Conservation (phyloP, 2,329 filamentous ascomycete species). For the Cercospora janseana region DNA sequence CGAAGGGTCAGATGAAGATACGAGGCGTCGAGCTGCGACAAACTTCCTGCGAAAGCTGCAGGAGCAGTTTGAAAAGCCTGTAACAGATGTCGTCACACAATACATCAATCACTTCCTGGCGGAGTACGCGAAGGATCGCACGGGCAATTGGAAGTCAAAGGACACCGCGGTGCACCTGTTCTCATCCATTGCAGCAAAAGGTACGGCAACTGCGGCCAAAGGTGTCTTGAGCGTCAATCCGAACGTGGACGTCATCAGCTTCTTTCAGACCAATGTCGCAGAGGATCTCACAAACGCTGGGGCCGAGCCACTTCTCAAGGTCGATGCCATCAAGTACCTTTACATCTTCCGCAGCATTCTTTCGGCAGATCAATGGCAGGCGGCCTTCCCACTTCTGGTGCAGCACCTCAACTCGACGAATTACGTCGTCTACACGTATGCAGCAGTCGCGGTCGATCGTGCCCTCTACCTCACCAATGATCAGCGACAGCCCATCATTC, state of each 20-base stretch:
- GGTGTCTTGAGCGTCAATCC: conserved; percentile 85
- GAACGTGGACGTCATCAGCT: conserved; percentile 78
- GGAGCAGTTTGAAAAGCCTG: conserved; percentile 79
- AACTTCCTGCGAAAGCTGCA: conserved; percentile 90
- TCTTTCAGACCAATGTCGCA: conserved; percentile 90
- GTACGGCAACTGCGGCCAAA: conserved; percentile 78
- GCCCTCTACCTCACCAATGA: conserved; percentile 80
- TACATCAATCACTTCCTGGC: conserved; percentile 84
- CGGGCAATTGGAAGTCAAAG: conserved; percentile 88
- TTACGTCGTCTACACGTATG: conserved; percentile 97
- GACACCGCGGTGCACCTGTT: conserved; percentile 98
- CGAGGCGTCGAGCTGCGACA: conserved; percentile 83
- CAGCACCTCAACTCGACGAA: conserved; percentile 86
- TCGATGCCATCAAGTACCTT: conserved; percentile 96
- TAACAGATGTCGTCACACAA: conserved; percentile 80
- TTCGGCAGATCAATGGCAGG: conserved; percentile 86
- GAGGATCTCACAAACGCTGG: conserved; percentile 74
- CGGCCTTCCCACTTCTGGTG: conserved; percentile 83
- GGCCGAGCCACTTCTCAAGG: conserved; percentile 83
- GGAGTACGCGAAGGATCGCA: conserved; percentile 66
- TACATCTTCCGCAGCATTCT: conserved; percentile 96
- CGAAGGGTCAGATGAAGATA: conserved; percentile 95
- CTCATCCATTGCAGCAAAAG: conserved; percentile 89
- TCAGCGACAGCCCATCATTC: conserved; percentile 73
- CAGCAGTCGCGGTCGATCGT: conserved; percentile 92